A percentile compares a stretch with the other conserved stretches of the same genome.
Evolutionary conservation across 2,329 filamentous ascomycete genomes (phyloP).

Genomic region (Dactylellina cionopaga): DNA sequence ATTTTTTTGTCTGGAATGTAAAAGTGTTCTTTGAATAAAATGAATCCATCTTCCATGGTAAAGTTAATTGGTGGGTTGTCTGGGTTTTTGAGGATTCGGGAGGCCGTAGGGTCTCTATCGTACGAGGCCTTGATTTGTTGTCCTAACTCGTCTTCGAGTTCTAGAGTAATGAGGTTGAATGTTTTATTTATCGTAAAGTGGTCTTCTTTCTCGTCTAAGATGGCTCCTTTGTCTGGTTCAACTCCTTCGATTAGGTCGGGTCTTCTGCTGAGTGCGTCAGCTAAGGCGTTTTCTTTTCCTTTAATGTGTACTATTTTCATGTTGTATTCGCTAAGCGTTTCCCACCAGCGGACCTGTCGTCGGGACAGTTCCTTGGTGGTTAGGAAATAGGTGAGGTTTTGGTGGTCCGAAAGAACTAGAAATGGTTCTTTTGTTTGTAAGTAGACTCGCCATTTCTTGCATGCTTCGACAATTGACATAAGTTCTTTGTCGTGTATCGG

Average conservation of each 20-base stretch:
- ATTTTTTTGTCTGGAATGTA: no score
- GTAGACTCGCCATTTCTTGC: background rate
- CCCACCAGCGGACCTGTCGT: background rate
- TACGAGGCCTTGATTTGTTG: no score
- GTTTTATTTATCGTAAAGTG: background rate
- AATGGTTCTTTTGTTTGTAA: background rate
- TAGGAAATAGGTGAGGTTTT: background rate
- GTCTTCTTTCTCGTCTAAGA: background rate
- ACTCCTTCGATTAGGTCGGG: background rate
- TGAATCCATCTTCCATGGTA: background rate
- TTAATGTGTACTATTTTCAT: background rate
- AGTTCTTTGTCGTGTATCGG: background rate
- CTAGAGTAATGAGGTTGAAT: background rate
- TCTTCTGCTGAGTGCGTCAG: no score
- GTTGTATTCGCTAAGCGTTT: background rate
- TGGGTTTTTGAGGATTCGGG: background rate
- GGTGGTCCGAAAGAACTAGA: background rate
- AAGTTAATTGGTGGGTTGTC: background rate
- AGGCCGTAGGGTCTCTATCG: no score
- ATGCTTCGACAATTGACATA: background rate
- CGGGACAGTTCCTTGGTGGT: background rate
- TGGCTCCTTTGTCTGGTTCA: background rate
- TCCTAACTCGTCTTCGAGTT: background rate
- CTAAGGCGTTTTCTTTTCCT: no score
- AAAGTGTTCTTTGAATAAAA: background rate